Conservation (phyloP, 2,329 filamentous ascomycete species). For the Trichoderma koningiopsis region DNA sequence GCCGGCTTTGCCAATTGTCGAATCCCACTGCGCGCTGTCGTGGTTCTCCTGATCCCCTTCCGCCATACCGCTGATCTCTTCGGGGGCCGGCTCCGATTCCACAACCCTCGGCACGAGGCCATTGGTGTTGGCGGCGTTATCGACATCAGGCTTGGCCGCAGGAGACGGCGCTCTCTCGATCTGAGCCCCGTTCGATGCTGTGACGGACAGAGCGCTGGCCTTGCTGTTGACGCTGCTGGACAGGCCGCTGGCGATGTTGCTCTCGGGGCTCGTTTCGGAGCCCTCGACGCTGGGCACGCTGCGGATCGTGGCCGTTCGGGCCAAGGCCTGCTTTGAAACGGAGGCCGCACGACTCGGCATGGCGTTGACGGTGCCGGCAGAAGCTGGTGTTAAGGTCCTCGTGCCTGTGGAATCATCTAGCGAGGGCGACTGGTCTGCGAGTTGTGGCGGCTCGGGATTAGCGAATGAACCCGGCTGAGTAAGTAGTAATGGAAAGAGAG, state of each 20-base stretch:
- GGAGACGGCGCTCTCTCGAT: constrained; percentile 39
- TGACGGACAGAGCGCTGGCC: constrained; percentile 50
- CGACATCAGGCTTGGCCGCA: constrained; percentile 32
- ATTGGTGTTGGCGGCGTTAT: constrained; percentile 28
- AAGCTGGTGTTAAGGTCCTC: constrained; percentile 43
- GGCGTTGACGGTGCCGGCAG: constrained; percentile 45
- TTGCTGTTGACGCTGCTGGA: constrained; percentile 61
- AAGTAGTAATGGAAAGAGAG: background rate
- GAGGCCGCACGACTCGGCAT: constrained; percentile 41
- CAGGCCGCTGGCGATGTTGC: constrained; percentile 56
- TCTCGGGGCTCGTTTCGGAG: constrained; percentile 49
- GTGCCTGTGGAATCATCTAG: constrained; percentile 36
- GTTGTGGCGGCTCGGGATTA: constrained; percentile 29
- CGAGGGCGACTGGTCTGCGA: constrained; percentile 26
- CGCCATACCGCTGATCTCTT: constrained; percentile 34
- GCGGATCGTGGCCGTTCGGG: constrained; percentile 53
- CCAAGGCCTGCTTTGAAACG: constrained; percentile 39
- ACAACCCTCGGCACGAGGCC: constrained; percentile 37
- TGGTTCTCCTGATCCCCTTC: constrained; percentile 40
- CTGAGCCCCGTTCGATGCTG: constrained; percentile 37
- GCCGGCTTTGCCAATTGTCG: constrained; percentile 68
- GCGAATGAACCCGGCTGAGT: constrained; percentile 18
- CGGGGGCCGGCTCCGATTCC: constrained; percentile 35
- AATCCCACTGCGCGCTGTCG: constrained; percentile 57
- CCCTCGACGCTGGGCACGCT: constrained; percentile 59